A percentile compares a stretch with the other conserved stretches of the same genome.
Evolutionary conservation across 140 eudicot genomes (phyloP).

Genomic region (Ambrosia hybrid): DNA sequence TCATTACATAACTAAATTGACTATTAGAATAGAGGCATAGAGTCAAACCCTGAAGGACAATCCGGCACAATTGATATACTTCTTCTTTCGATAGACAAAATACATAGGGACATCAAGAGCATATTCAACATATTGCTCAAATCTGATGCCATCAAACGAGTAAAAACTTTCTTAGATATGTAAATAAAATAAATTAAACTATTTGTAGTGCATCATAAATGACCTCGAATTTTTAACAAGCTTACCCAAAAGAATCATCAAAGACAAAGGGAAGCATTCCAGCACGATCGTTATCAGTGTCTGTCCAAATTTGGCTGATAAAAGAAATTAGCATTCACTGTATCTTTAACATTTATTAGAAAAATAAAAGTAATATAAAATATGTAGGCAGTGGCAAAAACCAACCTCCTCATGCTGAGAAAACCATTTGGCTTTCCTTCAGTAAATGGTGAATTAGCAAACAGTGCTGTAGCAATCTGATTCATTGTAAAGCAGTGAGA

Average conservation of each 20-base stretch:
- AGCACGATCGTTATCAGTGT: slow-evolving; percentile 84
- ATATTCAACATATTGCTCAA: slow-evolving; percentile 97
- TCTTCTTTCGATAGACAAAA: slow-evolving; percentile 80
- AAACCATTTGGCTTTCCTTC: slow-evolving; percentile 97
- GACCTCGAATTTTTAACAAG: no score
- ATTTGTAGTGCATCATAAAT: no score
- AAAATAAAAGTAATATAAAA: background rate
- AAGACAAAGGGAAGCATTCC: slow-evolving; percentile 99
- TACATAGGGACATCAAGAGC: slow-evolving; percentile 99
- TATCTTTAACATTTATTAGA: background rate
- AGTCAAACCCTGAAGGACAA: slow-evolving; percentile 81
- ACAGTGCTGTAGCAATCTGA: slow-evolving; percentile 94
- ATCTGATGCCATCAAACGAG: slow-evolving; percentile 54
- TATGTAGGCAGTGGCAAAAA: background rate
- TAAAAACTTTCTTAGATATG: no score
- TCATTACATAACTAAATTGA: background rate
- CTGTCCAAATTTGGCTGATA: slow-evolving; percentile 94
- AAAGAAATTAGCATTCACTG: slow-evolving; percentile 4
- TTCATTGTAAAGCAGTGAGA: slow-evolving; percentile 35
- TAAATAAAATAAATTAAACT: no score
- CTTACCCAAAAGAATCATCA: slow-evolving; percentile 90
- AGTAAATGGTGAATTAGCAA: slow-evolving; percentile 96
- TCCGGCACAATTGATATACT: slow-evolving; percentile 85
- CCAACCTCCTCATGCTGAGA: slow-evolving; percentile 96
- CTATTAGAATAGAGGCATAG: slow-evolving; percentile 26